A percentile compares a stretch with the other conserved stretches of the same genome.
phyloP scores from a whole-genome alignment of 2,329 filamentous ascomycete genomes.

The Diaporthe capsici region DNA sequence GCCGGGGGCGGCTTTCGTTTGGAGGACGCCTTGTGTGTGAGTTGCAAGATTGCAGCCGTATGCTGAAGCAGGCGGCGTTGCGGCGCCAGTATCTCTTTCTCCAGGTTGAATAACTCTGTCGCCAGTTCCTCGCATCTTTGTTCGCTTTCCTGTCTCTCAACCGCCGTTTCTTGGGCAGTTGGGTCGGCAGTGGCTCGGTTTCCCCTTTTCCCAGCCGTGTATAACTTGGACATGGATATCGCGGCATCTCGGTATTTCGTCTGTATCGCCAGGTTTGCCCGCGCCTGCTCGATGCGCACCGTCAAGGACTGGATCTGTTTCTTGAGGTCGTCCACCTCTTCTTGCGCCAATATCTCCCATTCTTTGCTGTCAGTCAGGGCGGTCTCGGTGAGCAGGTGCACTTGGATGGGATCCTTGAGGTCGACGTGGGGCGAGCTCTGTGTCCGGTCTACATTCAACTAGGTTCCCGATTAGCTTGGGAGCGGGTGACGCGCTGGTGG shows the following conservation, averaged over 20 bases:
- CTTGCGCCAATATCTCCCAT: conserved; percentile 88
- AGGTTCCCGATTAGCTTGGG: conserved; percentile 40
- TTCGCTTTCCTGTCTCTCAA: conserved; percentile 80
- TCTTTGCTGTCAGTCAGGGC: conserved; percentile 89
- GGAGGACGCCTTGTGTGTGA: conserved; percentile 84
- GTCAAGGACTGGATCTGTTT: conserved; percentile 82
- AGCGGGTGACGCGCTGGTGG: conserved; percentile 8
- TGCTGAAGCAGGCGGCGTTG: conserved; percentile 87
- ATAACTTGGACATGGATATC: conserved; percentile 85
- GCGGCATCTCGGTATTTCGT: conserved; percentile 96
- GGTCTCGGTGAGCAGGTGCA: conserved; percentile 94
- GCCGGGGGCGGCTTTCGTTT: conserved; percentile 66
- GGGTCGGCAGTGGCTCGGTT: conserved; percentile 64
- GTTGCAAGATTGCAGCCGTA: conserved; percentile 91
- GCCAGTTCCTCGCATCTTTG: conserved; percentile 89
- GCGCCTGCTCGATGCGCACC: conserved; percentile 84
- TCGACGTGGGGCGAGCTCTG: conserved; percentile 72
- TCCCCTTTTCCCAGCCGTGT: conserved; percentile 67
- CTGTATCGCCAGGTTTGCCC: conserved; percentile 88
- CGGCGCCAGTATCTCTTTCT: conserved; percentile 81
- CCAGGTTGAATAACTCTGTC: conserved; percentile 82
- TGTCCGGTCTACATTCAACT: conserved; percentile 66
- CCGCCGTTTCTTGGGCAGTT: conserved; percentile 74
- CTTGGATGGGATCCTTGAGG: conserved; percentile 80
- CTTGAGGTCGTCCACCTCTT: conserved; percentile 93